phyloP scores from a whole-genome alignment of 116 monocot species.

The Trichopus zeylanicus region DNA sequence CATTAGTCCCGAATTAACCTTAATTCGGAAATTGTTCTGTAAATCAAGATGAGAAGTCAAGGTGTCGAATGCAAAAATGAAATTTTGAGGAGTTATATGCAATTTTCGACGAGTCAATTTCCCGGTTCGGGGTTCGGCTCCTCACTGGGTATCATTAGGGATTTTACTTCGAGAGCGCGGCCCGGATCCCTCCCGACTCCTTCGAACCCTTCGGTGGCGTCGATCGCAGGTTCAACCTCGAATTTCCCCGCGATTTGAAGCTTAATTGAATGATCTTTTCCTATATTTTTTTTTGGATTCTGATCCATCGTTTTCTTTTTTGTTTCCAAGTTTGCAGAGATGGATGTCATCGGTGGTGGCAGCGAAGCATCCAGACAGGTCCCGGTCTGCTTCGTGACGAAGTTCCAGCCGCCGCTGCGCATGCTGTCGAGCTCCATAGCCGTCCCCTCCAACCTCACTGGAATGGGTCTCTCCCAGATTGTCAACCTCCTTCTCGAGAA shows the following conservation, averaged over 20 bases:
- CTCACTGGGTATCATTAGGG: too few species aligned
- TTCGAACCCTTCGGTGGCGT: too few species aligned
- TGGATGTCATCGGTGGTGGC: conserved; percentile 19
- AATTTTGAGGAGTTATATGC: too few species aligned
- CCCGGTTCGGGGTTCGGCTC: too few species aligned
- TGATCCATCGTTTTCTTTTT: not conserved
- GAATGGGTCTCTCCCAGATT: conserved; percentile 92
- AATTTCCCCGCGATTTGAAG: too few species aligned
- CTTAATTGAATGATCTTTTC: not conserved
- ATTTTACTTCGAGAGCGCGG: too few species aligned
- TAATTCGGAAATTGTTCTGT: too few species aligned
- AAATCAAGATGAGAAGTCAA: too few species aligned
- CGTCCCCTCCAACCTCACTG: conserved; percentile 66
- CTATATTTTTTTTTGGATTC: not conserved
- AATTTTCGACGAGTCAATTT: too few species aligned
- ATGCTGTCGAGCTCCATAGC: conserved; percentile 48
- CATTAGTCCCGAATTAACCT: too few species aligned
- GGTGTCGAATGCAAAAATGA: too few species aligned
- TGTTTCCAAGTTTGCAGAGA: conserved; percentile 8
- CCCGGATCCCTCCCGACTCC: too few species aligned
- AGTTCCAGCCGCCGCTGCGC: conserved; percentile 46
- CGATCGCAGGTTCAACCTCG: not conserved
- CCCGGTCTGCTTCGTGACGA: conserved; percentile 78
- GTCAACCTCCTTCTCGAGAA: conserved; percentile 60
- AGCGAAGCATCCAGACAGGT: conserved; percentile 45